A percentile compares a stretch with the other conserved stretches of the same genome.
Evolutionary conservation across 495 filamentous ascomycete species (phyloP).

Genomic region (Penicillium crystallinum): DNA sequence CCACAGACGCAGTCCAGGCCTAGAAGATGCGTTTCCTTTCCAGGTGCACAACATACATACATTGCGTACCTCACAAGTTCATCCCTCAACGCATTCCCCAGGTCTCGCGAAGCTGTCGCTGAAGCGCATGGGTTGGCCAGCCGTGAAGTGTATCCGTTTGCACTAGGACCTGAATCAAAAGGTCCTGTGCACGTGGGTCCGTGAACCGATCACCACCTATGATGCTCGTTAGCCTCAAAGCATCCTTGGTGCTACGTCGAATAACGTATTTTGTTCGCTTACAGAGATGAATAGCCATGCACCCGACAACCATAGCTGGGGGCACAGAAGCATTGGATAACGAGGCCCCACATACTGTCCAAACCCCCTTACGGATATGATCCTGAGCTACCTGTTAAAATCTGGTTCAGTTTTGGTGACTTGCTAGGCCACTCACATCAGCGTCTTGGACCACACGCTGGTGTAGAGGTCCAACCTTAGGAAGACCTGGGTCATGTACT

Average conservation of each 20-base stretch:
- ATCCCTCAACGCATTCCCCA: conserved; percentile 16
- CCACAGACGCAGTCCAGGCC: neutral
- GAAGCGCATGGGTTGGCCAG: conserved; percentile 23
- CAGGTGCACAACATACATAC: no score
- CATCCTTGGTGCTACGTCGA: neutral
- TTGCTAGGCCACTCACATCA: conserved; percentile 13
- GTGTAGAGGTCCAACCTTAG: conserved; percentile 17
- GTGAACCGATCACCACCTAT: conserved; percentile 24
- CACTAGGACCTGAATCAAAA: conserved; percentile 18
- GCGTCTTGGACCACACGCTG: conserved; percentile 12
- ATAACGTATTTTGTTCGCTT: neutral
- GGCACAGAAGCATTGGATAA: conserved; percentile 21
- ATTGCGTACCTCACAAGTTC: no score
- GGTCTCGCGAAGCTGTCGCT: conserved; percentile 20
- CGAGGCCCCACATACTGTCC: conserved; percentile 23
- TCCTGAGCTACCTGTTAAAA: conserved; percentile 1
- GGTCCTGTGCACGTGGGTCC: conserved; percentile 21
- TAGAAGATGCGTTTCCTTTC: neutral
- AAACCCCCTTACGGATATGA: conserved; percentile 21
- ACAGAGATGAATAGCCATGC: conserved; percentile 24
- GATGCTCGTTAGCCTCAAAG: neutral
- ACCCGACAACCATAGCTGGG: conserved; percentile 23
- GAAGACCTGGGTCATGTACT: conserved; percentile 19
- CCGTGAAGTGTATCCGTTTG: conserved; percentile 18
- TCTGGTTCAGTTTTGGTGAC: neutral